These are phyloP conservation scores for Talaromyces sp. DNA, from an alignment of 2,329 filamentous ascomycete genomes.

Conservation along the genomic window DNA sequence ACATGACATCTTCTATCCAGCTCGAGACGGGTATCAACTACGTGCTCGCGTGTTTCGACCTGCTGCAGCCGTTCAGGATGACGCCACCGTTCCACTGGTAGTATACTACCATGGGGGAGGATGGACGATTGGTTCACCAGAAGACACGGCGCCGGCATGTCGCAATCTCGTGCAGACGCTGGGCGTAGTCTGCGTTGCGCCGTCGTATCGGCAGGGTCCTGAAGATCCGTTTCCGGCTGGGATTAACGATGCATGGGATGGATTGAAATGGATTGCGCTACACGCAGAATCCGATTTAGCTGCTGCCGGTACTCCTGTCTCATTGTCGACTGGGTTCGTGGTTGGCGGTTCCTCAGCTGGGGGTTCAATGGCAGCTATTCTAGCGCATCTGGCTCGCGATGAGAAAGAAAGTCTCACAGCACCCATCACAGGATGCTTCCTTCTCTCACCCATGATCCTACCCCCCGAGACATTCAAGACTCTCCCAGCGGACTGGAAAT, in stretches of 20 bases:
- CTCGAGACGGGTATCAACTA: conserved; percentile 14
- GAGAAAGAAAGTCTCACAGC: conserved; percentile 37
- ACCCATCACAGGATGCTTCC: conserved; percentile 47
- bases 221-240: conserved; percentile 41
- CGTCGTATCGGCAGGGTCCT: conserved; percentile 39
- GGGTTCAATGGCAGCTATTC: conserved; percentile 37
- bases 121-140: conserved; percentile 16
- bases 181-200: conserved; percentile 22
- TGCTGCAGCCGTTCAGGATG: neutral
- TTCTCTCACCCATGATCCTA: conserved; percentile 27
- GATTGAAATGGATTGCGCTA: conserved; percentile 32
- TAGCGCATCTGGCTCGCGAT: conserved; percentile 37
- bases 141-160: conserved; percentile 19
- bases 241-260: conserved; percentile 39
- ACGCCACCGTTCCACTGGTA: neutral
- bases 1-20: conserved; percentile 15
- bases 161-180: conserved; percentile 22
- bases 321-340: conserved; percentile 48
- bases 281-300: conserved; percentile 41
- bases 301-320: conserved; percentile 44
- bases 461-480: conserved; percentile 34
- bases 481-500: conserved; percentile 21
- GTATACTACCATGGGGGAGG: conserved; percentile 19
- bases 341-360: conserved; percentile 52
- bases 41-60: conserved; percentile 14